Conservation (phyloP, 768 basidiomycete genomes). For the Epithele typhae region DNA sequence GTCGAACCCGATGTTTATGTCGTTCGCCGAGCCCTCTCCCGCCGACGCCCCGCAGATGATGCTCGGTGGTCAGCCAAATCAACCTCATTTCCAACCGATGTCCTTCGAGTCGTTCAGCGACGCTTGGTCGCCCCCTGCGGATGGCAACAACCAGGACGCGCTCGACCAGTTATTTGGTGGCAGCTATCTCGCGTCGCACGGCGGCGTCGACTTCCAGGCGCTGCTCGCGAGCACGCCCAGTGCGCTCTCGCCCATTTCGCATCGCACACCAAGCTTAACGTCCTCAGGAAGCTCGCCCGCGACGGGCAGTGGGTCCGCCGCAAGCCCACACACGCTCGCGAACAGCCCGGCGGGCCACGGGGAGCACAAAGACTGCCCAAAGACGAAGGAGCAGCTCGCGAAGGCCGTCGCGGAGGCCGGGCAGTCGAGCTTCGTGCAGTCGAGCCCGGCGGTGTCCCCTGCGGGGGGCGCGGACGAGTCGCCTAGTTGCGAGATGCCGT, state of each 20-base stretch:
- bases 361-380: constrained; percentile 39
- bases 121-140: constrained; percentile 20
- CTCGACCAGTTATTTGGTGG: constrained; percentile 47
- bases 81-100: constrained; percentile 7
- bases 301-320: constrained; percentile 10
- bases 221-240: constrained; percentile 31
- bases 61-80: neutral
- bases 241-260: constrained; percentile 51
- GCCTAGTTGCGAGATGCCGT: constrained; percentile 21
- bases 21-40: constrained; percentile 50
- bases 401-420: constrained; percentile 50
- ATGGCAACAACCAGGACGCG: constrained; percentile 29
- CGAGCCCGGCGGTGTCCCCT: constrained; percentile 18
- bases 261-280: constrained; percentile 26
- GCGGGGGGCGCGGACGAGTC: constrained; percentile 1
- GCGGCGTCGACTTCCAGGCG: constrained; percentile 30
- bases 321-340: constrained; percentile 11
- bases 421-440: constrained; percentile 50
- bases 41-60: constrained; percentile 19
- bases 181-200: constrained; percentile 29
- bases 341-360: constrained; percentile 18
- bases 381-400: constrained; percentile 49
- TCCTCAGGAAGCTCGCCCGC: constrained; percentile 16
- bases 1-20: constrained; percentile 80
- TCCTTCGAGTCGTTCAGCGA: constrained; percentile 17